phyloP scores from a whole-genome alignment of 768 basidiomycete species.

The Leccinum boreale region DNA sequence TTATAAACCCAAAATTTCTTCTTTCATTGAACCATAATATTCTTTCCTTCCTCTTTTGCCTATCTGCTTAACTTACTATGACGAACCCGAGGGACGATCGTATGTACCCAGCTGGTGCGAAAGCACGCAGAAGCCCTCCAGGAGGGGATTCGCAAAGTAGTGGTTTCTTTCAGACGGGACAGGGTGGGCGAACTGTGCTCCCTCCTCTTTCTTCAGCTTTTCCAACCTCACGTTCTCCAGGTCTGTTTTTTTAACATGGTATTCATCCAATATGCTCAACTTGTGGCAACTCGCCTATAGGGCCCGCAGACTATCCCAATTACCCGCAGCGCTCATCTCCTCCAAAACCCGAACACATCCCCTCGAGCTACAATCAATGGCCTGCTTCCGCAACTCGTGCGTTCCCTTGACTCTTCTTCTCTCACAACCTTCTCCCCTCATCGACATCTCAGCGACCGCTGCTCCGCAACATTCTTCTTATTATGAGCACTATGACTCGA shows the following conservation, averaged over 20 bases:
- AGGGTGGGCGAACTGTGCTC: constrained; percentile 87
- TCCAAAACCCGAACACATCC: constrained; percentile 54
- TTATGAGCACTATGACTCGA: constrained; percentile 56
- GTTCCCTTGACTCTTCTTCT: constrained; percentile 24
- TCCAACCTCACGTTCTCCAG: constrained; percentile 89
- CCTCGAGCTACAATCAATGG: constrained; percentile 49
- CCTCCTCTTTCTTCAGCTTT: constrained; percentile 82
- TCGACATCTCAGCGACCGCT: constrained; percentile 30
- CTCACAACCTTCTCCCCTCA: not conserved
- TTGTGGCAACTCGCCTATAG: constrained; percentile 53
- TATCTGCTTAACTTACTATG: constrained; percentile 60
- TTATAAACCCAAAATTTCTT: constrained; percentile 54
- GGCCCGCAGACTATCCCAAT: constrained; percentile 54
- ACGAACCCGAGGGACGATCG: constrained; percentile 71
- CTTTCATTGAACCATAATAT: constrained; percentile 43
- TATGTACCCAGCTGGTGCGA: constrained; percentile 61
- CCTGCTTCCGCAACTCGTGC: constrained; percentile 29
- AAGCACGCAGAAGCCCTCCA: constrained; percentile 62
- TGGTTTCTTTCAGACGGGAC: constrained; percentile 72
- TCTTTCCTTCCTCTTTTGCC: constrained; percentile 51
- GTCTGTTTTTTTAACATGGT: constrained; percentile 65
- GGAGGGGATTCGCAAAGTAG: constrained; percentile 58
- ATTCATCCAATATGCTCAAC: constrained; percentile 56
- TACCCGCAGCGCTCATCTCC: constrained; percentile 66
- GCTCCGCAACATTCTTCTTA: constrained; percentile 46